A percentile compares a stretch with the other conserved stretches of the same genome.
Evolutionary conservation across 1,284 basidiomycete genomes (phyloP).

Genomic region (Naganishia sp.): DNA sequence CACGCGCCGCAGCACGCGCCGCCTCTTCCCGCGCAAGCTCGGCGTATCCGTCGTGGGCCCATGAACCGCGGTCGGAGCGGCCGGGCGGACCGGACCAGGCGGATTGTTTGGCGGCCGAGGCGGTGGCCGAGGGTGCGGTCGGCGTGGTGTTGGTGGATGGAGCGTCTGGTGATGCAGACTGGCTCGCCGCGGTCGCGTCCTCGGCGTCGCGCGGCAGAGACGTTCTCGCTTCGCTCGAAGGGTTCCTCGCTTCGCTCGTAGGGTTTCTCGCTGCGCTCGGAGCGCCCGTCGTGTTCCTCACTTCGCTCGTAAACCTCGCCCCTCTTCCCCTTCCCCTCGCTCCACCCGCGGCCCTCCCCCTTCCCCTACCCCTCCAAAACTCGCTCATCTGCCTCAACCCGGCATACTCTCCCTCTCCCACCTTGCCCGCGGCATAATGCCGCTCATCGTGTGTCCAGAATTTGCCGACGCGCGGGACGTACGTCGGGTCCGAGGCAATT

Average conservation of each 20-base stretch:
- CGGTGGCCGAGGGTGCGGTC: neutral
- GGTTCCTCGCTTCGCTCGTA: neutral
- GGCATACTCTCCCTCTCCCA: slow-evolving; percentile 73
- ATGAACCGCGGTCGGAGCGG: slow-evolving; percentile 24
- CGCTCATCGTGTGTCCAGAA: slow-evolving; percentile 93
- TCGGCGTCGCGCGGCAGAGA: no score
- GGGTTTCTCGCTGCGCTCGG: neutral
- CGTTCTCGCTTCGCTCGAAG: neutral
- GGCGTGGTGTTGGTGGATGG: neutral
- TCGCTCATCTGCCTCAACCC: slow-evolving; percentile 72
- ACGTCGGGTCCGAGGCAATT: slow-evolving; percentile 66
- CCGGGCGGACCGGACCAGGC: slow-evolving; percentile 14
- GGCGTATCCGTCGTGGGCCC: slow-evolving; percentile 32
- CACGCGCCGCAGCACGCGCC: slow-evolving; percentile 54
- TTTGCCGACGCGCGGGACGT: slow-evolving; percentile 78
- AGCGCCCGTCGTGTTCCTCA: no score
- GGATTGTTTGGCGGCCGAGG: neutral
- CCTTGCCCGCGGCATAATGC: slow-evolving; percentile 48
- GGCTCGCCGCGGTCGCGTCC: neutral
- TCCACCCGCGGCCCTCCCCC: slow-evolving; percentile 48
- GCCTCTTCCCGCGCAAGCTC: slow-evolving; percentile 43
- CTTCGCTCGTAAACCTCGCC: slow-evolving; percentile 56
- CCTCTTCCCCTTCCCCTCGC: no score
- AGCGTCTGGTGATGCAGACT: neutral
- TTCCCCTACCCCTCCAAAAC: slow-evolving; percentile 68